phyloP scores from a whole-genome alignment of 305 asterid genomes.

The Ilex paraguariensis region DNA sequence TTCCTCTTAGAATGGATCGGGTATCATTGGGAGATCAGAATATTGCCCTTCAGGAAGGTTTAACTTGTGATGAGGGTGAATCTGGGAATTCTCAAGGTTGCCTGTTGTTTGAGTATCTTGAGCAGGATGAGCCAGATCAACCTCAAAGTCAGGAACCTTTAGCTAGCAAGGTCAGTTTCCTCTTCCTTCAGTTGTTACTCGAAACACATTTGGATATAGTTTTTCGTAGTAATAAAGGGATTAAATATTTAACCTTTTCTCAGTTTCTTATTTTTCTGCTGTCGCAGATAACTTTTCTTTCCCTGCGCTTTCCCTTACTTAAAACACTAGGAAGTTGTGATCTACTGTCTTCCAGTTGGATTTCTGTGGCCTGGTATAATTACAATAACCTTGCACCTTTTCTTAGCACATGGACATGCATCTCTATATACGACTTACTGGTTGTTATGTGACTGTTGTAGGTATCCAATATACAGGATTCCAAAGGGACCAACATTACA shows the following conservation, averaged over 20 bases:
- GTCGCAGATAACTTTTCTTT: conserved; percentile 46
- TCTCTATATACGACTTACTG: no score
- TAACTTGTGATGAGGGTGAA: conserved; percentile 90
- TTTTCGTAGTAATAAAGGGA: no score
- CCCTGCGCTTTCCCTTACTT: conserved; percentile 42
- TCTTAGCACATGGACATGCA: background rate
- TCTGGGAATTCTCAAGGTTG: conserved; percentile 57
- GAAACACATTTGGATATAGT: background rate
- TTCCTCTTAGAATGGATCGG: conserved; percentile 23
- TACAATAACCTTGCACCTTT: background rate
- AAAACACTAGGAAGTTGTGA: conserved; percentile 59
- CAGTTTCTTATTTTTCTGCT: conserved; percentile 4
- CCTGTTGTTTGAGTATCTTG: conserved; percentile 78
- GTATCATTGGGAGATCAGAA: conserved; percentile 41
- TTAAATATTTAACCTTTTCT: no score
- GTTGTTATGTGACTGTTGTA: conserved; percentile 11
- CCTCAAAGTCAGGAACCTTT: conserved; percentile 83
- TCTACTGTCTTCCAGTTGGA: conserved; percentile 56
- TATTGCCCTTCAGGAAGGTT: conserved; percentile 63
- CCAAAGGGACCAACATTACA: conserved; percentile 39
- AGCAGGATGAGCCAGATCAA: conserved; percentile 55
- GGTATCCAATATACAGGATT: conserved; percentile 54
- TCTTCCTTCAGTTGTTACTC: background rate
- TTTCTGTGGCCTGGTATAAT: conserved; percentile 57
- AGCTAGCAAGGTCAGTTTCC: conserved; percentile 23